These are phyloP conservation scores for Neurospora crassa DNA, from an alignment of 2,329 filamentous ascomycete species.

Conservation along the genomic window DNA sequence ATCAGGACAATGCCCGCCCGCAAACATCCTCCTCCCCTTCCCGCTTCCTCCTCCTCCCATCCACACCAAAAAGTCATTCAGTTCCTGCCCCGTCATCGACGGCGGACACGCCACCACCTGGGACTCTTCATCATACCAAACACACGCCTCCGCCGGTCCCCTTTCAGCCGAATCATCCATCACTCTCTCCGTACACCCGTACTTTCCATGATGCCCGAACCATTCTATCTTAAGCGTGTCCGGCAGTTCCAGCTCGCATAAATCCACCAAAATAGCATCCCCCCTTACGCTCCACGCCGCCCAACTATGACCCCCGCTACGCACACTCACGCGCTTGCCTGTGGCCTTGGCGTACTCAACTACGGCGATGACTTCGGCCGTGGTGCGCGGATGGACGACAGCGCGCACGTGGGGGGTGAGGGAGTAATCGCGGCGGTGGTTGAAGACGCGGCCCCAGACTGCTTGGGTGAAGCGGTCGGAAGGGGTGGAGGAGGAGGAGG, in stretches of 20 bases:
- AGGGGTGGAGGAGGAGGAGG: background rate
- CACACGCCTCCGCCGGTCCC: constrained; percentile 2
- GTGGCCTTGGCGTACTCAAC: constrained; percentile 27
- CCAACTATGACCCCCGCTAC: constrained; percentile 38
- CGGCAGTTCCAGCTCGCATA: constrained; percentile 18
- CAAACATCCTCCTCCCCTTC: constrained; percentile 36
- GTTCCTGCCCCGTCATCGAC: constrained; percentile 34
- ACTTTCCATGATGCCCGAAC: background rate
- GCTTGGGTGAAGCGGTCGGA: constrained; percentile 7
- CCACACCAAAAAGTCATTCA: constrained; percentile 29
- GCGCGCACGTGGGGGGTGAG: constrained; percentile 27
- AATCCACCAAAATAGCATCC: constrained; percentile 31
- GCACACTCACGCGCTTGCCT: constrained; percentile 29
- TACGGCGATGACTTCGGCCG: constrained; percentile 26
- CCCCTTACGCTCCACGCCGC: constrained; percentile 37
- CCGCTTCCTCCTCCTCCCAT: background rate
- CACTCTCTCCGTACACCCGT: background rate
- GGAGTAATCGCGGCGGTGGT: constrained; percentile 24
- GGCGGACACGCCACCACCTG: constrained; percentile 33
- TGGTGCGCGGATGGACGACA: constrained; percentile 28
- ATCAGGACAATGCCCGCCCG: constrained; percentile 45
- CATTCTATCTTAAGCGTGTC: background rate
- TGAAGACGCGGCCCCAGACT: constrained; percentile 32
- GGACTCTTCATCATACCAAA: constrained; percentile 30
- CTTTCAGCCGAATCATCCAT: background rate